Conservation (phyloP, 176 grass and related monocot species). For the Guadua angustifolia region DNA sequence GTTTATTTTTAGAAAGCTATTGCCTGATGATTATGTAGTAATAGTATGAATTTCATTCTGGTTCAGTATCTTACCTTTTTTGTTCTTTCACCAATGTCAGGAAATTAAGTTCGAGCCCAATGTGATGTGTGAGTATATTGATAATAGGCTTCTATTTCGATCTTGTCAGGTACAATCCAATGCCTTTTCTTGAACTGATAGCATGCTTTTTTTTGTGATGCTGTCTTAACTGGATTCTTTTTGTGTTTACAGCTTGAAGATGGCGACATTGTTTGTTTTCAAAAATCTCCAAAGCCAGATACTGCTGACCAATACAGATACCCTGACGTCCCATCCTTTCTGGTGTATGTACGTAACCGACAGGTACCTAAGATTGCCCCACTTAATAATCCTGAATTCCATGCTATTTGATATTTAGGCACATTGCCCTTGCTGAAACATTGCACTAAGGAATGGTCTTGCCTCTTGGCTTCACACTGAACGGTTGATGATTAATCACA, state of each 20-base stretch:
- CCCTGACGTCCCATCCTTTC: slow-evolving; percentile 84
- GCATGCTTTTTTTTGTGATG: slow-evolving; percentile 22
- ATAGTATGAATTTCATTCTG: neutral
- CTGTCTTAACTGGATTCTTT: slow-evolving; percentile 41
- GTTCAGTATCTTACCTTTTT: slow-evolving; percentile 42
- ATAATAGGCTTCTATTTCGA: slow-evolving; percentile 71
- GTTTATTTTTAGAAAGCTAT: slow-evolving; percentile 27
- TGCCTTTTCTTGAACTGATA: slow-evolving; percentile 30
- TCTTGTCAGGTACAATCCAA: slow-evolving; percentile 73
- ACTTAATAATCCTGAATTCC: slow-evolving; percentile 11
- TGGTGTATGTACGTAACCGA: slow-evolving; percentile 91
- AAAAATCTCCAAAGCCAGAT: slow-evolving; percentile 67
- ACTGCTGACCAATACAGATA: slow-evolving; percentile 69
- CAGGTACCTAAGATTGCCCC: slow-evolving; percentile 55
- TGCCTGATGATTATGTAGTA: neutral
- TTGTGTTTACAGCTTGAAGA: slow-evolving; percentile 84
- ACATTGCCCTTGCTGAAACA: neutral
- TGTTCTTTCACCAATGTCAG: slow-evolving; percentile 51
- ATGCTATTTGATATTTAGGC: neutral
- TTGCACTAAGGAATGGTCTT: neutral
- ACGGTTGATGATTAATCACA: neutral
- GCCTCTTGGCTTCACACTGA: neutral
- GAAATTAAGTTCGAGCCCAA: slow-evolving; percentile 98
- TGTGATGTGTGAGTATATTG: slow-evolving; percentile 98
- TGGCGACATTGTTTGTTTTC: slow-evolving; percentile 95